Evolutionary conservation across 2,329 filamentous ascomycete species (phyloP).

Genomic region (Colletotrichum chrysophilum): DNA sequence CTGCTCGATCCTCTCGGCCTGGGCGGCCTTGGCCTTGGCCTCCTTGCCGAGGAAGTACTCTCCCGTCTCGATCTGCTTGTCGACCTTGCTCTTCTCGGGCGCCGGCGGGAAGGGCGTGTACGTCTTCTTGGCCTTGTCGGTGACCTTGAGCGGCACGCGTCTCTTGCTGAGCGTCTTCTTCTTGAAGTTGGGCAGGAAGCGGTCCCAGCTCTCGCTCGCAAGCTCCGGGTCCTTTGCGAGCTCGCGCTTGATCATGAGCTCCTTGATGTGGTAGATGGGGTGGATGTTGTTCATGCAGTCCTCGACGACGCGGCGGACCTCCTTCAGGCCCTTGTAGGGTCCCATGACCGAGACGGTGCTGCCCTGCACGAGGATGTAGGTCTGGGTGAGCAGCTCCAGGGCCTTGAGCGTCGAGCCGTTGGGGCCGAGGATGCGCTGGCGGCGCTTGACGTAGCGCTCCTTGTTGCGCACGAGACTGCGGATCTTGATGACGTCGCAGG

Average conservation of each 20-base stretch:
- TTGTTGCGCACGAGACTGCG: constrained; percentile 89
- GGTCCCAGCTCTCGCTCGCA: constrained; percentile 89
- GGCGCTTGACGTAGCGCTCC: constrained; percentile 92
- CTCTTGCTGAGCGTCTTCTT: constrained; percentile 88
- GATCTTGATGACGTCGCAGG: constrained; percentile 96
- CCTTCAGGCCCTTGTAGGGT: constrained; percentile 90
- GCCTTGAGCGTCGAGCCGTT: constrained; percentile 93
- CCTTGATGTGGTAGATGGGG: constrained; percentile 79
- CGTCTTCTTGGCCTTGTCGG: constrained; percentile 89
- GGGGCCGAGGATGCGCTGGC: constrained; percentile 90
- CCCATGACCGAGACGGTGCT: constrained; percentile 96
- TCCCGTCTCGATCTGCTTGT: constrained; percentile 95
- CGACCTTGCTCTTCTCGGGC: constrained; percentile 98
- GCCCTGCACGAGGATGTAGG: constrained; percentile 94
- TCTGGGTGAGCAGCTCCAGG: constrained; percentile 87
- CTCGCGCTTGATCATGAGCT: constrained; percentile 92
- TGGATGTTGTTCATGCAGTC: constrained; percentile 98
- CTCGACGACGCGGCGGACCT: constrained; percentile 85
- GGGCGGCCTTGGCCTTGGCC: constrained; percentile 83
- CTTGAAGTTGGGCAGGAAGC: constrained; percentile 97
- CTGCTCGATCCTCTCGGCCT: constrained; percentile 81
- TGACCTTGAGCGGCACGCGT: constrained; percentile 81
- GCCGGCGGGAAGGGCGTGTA: constrained; percentile 98
- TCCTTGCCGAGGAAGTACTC: constrained; percentile 96
- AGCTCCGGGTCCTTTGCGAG: constrained; percentile 88